Conservation (phyloP, 2,329 filamentous ascomycete species). For the Phaeomoniella chlamydospora region DNA sequence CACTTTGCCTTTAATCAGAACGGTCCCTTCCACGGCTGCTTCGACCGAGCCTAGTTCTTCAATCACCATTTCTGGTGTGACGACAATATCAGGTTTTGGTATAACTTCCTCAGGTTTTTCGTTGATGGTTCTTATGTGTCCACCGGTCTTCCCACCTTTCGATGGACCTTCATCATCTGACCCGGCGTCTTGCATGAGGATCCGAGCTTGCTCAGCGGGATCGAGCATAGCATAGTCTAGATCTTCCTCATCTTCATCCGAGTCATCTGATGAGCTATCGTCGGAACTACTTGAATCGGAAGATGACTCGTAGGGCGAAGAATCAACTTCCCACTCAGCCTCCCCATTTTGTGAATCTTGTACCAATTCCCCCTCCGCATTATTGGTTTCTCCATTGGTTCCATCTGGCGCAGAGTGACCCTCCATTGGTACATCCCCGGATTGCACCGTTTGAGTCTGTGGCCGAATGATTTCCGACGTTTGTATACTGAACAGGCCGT, state of each 20-base stretch:
- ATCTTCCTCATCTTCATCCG: conserved; percentile 23
- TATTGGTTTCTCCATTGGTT: not conserved
- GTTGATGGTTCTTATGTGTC: conserved; percentile 61
- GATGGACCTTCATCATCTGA: conserved; percentile 62
- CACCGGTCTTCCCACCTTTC: conserved; percentile 23
- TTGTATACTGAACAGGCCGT: too few relatives aligned
- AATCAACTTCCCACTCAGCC: conserved; percentile 76
- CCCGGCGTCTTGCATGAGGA: conserved; percentile 72
- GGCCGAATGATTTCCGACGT: too few relatives aligned
- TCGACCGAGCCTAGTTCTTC: conserved; percentile 62
- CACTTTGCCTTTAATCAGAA: conserved; percentile 64
- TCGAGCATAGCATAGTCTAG: conserved; percentile 58
- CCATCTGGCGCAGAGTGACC: not conserved
- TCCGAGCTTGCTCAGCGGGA: conserved; percentile 67
- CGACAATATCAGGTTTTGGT: conserved; percentile 62
- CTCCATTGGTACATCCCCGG: not conserved
- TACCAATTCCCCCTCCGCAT: too few relatives aligned
- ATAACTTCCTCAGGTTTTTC: conserved; percentile 51
- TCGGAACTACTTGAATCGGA: conserved; percentile 42
- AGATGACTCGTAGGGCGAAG: conserved; percentile 58
- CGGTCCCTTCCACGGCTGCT: conserved; percentile 61
- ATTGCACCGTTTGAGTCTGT: too few relatives aligned
- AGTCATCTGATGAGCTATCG: conserved; percentile 14
- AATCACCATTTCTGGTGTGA: conserved; percentile 65
- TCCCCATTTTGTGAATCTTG: conserved; percentile 24